Evolutionary conservation across 2,329 filamentous ascomycete genomes (phyloP).

Genomic region (Clathrospora elynae): DNA sequence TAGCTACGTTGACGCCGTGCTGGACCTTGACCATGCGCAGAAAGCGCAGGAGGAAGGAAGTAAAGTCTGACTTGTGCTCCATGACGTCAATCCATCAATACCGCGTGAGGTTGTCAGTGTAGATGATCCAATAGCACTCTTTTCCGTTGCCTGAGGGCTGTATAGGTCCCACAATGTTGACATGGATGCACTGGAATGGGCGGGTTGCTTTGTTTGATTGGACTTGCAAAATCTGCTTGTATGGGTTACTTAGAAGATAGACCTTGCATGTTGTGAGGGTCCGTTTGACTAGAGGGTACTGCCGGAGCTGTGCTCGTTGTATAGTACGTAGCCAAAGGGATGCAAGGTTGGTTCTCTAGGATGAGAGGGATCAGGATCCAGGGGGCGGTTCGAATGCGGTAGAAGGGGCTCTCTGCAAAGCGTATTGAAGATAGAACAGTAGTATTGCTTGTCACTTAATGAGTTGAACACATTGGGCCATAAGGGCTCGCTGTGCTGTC

Average conservation of each 20-base stretch:
- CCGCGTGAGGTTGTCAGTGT: not conserved
- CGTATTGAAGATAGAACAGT: too few relatives aligned
- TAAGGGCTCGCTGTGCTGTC: too few relatives aligned
- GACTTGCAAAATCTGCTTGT: not conserved
- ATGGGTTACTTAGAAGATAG: not conserved
- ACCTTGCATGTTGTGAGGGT: too few relatives aligned
- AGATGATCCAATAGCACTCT: not conserved
- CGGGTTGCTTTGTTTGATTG: not conserved
- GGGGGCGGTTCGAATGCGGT: too few relatives aligned
- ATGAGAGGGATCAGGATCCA: too few relatives aligned
- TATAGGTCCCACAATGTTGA: not conserved
- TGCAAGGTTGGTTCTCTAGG: too few relatives aligned
- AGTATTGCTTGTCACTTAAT: too few relatives aligned
- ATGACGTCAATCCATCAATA: not conserved
- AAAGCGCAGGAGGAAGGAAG: not conserved
- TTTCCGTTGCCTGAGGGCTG: not conserved
- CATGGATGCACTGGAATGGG: not conserved
- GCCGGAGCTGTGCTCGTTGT: too few relatives aligned
- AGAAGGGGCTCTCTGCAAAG: too few relatives aligned
- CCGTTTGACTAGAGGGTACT: too few relatives aligned
- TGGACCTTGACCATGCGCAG: not conserved
- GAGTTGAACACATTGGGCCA: too few relatives aligned
- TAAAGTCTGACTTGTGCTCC: not conserved
- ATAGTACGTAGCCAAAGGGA: too few relatives aligned
- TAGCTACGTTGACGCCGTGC: not conserved